Evolutionary conservation across 2,329 filamentous ascomycete species (phyloP).

Genomic region (Neonectria hederae): DNA sequence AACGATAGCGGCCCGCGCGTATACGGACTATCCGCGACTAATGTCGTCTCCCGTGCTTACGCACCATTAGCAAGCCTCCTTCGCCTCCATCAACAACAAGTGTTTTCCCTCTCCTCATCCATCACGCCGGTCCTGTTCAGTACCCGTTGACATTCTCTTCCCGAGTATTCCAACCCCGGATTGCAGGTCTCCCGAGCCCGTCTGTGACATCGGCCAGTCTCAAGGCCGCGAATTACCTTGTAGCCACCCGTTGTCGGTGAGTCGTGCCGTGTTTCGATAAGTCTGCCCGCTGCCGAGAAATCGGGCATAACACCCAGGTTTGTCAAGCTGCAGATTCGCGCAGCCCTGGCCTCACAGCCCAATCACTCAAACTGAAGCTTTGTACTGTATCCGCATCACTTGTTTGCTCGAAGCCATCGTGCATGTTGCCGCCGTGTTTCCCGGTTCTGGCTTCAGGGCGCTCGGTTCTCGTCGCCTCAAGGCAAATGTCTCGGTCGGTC

Average conservation of each 20-base stretch:
- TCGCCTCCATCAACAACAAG: slow-evolving; percentile 1
- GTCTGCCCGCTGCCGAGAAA: neutral
- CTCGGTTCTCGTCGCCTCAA: neutral
- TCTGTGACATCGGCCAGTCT: neutral
- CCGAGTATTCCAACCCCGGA: no score
- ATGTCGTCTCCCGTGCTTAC: slow-evolving; percentile 11
- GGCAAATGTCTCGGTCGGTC: neutral
- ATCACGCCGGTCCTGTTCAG: neutral
- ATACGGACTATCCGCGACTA: slow-evolving; percentile 5
- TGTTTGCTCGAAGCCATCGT: neutral
- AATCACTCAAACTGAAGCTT: neutral
- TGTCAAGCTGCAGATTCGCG: neutral
- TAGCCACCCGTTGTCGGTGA: neutral
- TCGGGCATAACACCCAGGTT: neutral
- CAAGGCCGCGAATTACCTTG: neutral
- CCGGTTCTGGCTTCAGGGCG: neutral
- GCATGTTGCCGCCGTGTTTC: neutral
- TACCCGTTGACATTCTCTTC: neutral
- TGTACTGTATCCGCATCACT: neutral
- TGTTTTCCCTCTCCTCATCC: neutral
- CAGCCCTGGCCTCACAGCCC: neutral
- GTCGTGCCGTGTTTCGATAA: neutral
- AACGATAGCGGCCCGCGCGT: neutral
- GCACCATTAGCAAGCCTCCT: neutral
- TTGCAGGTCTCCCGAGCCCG: neutral